phyloP scores from a whole-genome alignment of 108 stramenopile genomes.

The Pseudonitzschia multistriata region DNA sequence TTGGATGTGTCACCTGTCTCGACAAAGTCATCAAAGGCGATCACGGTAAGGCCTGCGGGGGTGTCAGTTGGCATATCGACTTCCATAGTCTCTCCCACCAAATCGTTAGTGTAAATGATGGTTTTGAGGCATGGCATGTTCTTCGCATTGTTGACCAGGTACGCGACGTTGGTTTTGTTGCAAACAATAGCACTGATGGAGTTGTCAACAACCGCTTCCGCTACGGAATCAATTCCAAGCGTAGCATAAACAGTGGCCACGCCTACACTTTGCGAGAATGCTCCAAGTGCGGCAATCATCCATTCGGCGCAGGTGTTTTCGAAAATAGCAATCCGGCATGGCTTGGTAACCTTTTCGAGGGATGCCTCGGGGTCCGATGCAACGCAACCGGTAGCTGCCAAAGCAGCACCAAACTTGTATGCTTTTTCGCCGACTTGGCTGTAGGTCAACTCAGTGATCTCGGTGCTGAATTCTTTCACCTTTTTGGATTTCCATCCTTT shows the following conservation, averaged over 20 bases:
- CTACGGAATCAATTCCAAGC: slow-evolving; percentile 87
- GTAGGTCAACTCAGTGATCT: slow-evolving; percentile 60
- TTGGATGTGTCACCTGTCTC: slow-evolving; percentile 62
- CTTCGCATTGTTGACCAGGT: slow-evolving; percentile 43
- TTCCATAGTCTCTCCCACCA: slow-evolving; percentile 56
- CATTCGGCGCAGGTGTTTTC: slow-evolving; percentile 91
- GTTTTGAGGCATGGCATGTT: slow-evolving; percentile 78
- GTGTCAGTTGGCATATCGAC: slow-evolving; percentile 56
- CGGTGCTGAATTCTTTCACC: slow-evolving; percentile 74
- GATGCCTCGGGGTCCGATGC: slow-evolving; percentile 54
- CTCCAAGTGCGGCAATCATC: slow-evolving; percentile 85
- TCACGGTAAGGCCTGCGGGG: slow-evolving; percentile 46
- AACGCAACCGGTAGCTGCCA: slow-evolving; percentile 63
- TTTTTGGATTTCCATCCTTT: slow-evolving; percentile 67
- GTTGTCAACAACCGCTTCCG: slow-evolving; percentile 83
- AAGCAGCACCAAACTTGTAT: slow-evolving; percentile 78
- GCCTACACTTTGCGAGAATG: slow-evolving; percentile 72
- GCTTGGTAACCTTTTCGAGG: slow-evolving; percentile 74
- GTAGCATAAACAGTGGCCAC: slow-evolving; percentile 92
- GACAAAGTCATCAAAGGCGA: slow-evolving; percentile 80
- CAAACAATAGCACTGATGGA: slow-evolving; percentile 78
- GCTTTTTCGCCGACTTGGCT: slow-evolving; percentile 65
- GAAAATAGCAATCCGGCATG: slow-evolving; percentile 86
- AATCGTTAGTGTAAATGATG: slow-evolving; percentile 83
- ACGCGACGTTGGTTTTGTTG: slow-evolving; percentile 76